Conservation (phyloP, 305 asterid species). For the Fraxinus latifolia region DNA sequence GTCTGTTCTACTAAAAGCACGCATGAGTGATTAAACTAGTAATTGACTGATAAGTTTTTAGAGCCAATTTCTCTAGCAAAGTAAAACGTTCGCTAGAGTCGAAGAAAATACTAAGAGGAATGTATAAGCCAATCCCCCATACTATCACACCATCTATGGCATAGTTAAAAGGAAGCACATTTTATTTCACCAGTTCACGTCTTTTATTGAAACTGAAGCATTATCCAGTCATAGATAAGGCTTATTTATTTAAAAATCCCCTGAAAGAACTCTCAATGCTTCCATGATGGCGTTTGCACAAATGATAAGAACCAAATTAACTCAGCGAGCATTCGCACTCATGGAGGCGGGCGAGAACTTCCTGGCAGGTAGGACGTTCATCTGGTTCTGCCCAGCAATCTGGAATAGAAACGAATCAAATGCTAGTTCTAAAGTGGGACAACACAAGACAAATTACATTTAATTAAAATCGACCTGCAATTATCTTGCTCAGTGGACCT, state of each 20-base stretch:
- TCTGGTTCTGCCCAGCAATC: slow-evolving; percentile 99
- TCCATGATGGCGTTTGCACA: not conserved
- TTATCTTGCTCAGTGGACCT: slow-evolving; percentile 80
- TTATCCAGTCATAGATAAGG: not conserved
- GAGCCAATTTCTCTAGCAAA: not conserved
- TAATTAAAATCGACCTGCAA: slow-evolving; percentile 49
- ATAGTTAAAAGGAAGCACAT: not conserved
- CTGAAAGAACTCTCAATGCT: not conserved
- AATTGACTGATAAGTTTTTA: not conserved
- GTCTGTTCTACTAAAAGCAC: not conserved
- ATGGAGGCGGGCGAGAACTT: slow-evolving; percentile 70
- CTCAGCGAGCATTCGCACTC: slow-evolving; percentile 68
- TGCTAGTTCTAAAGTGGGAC: not conserved
- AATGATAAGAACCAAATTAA: slow-evolving; percentile 23
- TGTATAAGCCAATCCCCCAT: not conserved
- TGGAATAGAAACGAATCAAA: slow-evolving; percentile 25
- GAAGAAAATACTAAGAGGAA: not conserved
- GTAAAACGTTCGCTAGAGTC: not conserved
- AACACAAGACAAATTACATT: not conserved
- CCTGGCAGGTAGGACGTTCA: slow-evolving; percentile 80
- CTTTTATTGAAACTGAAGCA: not conserved
- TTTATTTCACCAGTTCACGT: not conserved
- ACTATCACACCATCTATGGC: not conserved
- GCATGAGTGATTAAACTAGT: not conserved
- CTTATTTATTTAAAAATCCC: not conserved